phyloP scores from a whole-genome alignment of 2,329 filamentous ascomycete genomes.

The Colletotrichum sp. region DNA sequence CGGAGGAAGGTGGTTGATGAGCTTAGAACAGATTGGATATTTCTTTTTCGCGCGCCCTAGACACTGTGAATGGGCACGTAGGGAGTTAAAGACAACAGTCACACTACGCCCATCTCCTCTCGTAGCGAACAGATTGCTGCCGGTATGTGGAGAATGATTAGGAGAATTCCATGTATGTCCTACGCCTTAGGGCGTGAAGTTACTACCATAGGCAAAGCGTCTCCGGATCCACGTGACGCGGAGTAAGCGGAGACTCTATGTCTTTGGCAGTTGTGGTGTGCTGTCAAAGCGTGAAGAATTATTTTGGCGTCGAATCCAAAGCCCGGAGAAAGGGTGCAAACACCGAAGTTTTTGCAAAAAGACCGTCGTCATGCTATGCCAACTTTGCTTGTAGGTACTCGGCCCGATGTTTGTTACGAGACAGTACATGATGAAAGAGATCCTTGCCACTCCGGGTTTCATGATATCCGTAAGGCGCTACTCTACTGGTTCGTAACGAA shows the following conservation, averaged over 20 bases:
- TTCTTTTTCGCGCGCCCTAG: background rate
- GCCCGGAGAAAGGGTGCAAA: background rate
- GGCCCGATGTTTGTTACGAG: background rate
- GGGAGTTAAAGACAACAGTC: background rate
- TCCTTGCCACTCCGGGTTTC: background rate
- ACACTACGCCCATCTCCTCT: background rate
- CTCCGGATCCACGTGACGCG: background rate
- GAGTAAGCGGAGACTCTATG: background rate
- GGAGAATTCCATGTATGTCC: background rate
- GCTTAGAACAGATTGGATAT: background rate
- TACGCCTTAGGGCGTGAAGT: background rate
- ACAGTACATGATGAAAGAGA: background rate
- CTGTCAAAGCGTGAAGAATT: background rate
- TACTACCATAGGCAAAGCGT: background rate
- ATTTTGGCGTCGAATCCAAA: background rate
- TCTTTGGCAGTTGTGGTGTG: background rate
- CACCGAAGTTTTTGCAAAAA: background rate
- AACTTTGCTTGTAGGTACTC: background rate
- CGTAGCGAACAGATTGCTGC: background rate
- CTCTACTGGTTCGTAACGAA: background rate
- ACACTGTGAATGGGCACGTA: background rate
- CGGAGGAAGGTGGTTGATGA: background rate
- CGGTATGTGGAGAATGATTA: background rate
- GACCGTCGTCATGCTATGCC: background rate
- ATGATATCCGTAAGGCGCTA: background rate